Percentiles rank a stretch among this genome's conserved stretches.
Conservation (phyloP, 192 early-diverging fungal species). For the Coemansia sp. region DNA sequence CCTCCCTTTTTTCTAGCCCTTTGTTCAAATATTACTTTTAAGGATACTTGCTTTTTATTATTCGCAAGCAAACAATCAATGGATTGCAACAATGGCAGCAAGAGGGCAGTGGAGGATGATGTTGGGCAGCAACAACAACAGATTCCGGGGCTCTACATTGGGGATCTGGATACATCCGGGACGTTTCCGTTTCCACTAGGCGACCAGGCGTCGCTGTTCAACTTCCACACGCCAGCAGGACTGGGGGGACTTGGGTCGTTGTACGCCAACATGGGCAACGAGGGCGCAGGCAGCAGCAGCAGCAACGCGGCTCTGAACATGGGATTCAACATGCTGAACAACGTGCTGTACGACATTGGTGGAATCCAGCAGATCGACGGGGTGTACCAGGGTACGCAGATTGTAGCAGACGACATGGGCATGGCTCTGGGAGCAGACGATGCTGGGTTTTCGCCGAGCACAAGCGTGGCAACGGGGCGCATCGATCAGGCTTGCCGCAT, state of each 20-base stretch:
- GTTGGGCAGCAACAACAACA: slow-evolving; percentile 11
- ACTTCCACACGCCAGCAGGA: slow-evolving; percentile 44
- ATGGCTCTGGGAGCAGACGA: not conserved
- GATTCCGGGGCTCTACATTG: not conserved
- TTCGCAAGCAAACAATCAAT: not conserved
- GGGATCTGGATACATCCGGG: slow-evolving; percentile 15
- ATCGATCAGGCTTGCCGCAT: slow-evolving; percentile 53
- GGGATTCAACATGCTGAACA: slow-evolving; percentile 20
- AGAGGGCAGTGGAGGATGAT: too few species aligned
- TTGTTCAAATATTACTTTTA: not conserved
- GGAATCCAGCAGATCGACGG: slow-evolving; percentile 49
- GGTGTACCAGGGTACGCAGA: slow-evolving; percentile 14
- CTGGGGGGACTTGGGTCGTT: slow-evolving; percentile 25
- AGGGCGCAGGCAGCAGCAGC: not conserved
- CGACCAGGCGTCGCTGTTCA: slow-evolving; percentile 50
- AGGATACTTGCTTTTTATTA: not conserved
- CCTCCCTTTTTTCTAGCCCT: not conserved
- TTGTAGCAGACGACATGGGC: not conserved
- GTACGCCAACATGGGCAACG: not conserved
- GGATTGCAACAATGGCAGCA: not conserved
- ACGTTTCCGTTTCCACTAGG: slow-evolving; percentile 46
- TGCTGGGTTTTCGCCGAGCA: not conserved
- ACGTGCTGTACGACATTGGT: slow-evolving; percentile 32
- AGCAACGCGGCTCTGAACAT: too few species aligned
- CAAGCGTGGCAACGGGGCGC: slow-evolving; percentile 12